phyloP scores from a whole-genome alignment of 2,329 filamentous ascomycete genomes.

The Xylogone sp. region DNA sequence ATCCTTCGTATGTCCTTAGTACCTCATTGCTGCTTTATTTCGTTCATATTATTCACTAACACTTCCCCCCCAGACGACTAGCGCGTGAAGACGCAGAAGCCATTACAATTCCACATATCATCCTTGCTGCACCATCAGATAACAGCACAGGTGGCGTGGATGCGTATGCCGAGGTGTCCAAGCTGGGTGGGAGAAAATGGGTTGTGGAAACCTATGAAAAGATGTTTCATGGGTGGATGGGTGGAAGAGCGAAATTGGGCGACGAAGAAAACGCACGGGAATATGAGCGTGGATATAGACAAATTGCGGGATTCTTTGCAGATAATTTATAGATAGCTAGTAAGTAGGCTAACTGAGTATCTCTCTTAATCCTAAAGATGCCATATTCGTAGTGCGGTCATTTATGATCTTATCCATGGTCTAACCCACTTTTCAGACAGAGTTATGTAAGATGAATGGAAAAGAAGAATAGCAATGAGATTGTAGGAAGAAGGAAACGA shows the following conservation, averaged over 20 bases:
- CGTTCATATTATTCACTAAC: background rate
- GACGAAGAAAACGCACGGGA: constrained; percentile 40
- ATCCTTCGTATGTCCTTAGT: constrained; percentile 16
- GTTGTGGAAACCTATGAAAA: constrained; percentile 30
- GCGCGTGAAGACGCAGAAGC: constrained; percentile 36
- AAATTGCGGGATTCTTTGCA: constrained; percentile 14
- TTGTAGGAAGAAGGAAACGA: too few species aligned
- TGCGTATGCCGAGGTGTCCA: constrained; percentile 37
- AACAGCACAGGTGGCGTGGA: constrained; percentile 35
- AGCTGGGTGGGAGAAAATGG: constrained; percentile 27
- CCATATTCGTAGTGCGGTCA: too few species aligned
- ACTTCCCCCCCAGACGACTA: constrained; percentile 8
- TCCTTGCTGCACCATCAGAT: constrained; percentile 48
- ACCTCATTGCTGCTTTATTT: background rate
- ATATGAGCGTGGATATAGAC: constrained; percentile 38
- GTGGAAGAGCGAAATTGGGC: constrained; percentile 43
- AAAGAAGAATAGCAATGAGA: too few species aligned
- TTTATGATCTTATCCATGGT: too few species aligned
- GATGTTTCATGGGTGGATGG: constrained; percentile 54
- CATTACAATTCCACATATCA: constrained; percentile 43
- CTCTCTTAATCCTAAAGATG: too few species aligned
- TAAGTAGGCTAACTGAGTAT: too few species aligned
- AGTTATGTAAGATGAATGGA: too few species aligned
- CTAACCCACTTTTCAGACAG: too few species aligned
- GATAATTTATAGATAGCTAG: constrained; percentile 11